Evolutionary conservation across 163 green algal species (phyloP), one percentile per base, ranked within the genome.

Genomic region (Chlorella variabilis): DNA sequence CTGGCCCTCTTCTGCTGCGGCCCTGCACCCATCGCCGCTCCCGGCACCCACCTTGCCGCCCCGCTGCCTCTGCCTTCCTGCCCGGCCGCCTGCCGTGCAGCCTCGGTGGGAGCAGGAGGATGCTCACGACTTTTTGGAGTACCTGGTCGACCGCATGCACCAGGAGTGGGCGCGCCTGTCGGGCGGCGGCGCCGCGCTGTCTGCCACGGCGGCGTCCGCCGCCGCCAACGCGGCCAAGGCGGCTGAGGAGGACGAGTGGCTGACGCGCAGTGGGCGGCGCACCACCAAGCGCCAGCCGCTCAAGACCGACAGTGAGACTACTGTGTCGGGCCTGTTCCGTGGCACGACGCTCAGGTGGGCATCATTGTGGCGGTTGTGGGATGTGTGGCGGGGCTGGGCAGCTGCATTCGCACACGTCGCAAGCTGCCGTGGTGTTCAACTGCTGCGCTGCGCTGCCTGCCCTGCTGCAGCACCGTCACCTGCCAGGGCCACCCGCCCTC

Each of bases 81-180:
- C n/a, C n/a, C n/a, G n/a, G n/a, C n/a, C n/a, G n/a, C n/a, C n/a
- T n/a, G n/a, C 18, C 7, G n/a, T 56, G 71, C 73, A 80, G 73
- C 54, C 70, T 45, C 69, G 82, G 61, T 75, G 80, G 9, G 82
- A 92, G 67, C 90, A 94, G 85, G 83, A 94, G 71, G 90, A 94
- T 45, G 90, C 90, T 25, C 87, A 92, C 58, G 90, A 94, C 79
- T 94, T 92, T 71, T 68, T 92, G 21, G 74, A 81, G 48, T 90
- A 77, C 69, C 75, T 93, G 66, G 75, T 94, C 56, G 89, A 94
- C 75, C 23, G 31, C 49, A 80, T 85, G 76, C 80, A 89, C 75
- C 42, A 51, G n/a, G 85, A 89, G 81, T 89, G 42, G 39, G 59
- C 17, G 13, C 21, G 70, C 34, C 20, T 38, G 5, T 56, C 48